These are phyloP conservation scores for Trichothecium roseum DNA, from an alignment of 2,329 filamentous ascomycete species.

Conservation along the genomic window DNA sequence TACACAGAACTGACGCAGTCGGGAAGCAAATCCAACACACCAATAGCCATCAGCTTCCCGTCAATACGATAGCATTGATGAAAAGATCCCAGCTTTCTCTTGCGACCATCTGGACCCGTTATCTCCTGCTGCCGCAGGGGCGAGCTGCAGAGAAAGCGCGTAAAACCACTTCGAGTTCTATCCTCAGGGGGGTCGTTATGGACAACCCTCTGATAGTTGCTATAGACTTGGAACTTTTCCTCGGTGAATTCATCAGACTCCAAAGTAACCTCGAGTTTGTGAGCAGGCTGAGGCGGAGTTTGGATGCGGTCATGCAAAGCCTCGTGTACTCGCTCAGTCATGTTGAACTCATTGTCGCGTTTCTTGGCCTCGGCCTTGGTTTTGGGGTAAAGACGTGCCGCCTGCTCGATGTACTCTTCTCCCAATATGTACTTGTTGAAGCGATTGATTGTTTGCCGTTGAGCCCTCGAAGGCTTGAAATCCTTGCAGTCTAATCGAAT, in stretches of 20 bases:
- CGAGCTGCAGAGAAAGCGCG: conserved; percentile 63
- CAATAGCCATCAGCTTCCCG: conserved; percentile 63
- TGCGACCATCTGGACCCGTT: conserved; percentile 34
- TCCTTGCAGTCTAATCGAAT: conserved; percentile 58
- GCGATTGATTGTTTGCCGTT: conserved; percentile 64
- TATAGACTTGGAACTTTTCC: conserved; percentile 64
- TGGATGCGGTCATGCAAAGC: conserved; percentile 46
- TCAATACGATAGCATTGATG: conserved; percentile 78
- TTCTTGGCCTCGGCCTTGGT: conserved; percentile 55
- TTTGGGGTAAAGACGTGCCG: conserved; percentile 53
- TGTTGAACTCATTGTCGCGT: conserved; percentile 56
- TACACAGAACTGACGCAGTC: conserved; percentile 73
- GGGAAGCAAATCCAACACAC: conserved; percentile 67
- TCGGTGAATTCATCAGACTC: conserved; percentile 61
- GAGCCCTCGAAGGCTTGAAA: conserved; percentile 59
- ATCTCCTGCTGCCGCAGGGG: conserved; percentile 43
- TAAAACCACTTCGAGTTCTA: conserved; percentile 53
- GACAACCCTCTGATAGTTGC: conserved; percentile 65
- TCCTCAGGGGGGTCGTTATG: conserved; percentile 55
- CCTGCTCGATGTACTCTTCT: conserved; percentile 54
- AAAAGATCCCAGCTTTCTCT: conserved; percentile 56
- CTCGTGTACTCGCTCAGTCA: conserved; percentile 59
- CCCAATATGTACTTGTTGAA: conserved; percentile 66
- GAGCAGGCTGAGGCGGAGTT: conserved; percentile 51
- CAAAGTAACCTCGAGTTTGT: conserved; percentile 58